These are phyloP conservation scores for Talaromyces atroroseus DNA, from an alignment of 2,329 filamentous ascomycete genomes.

Conservation along the genomic window DNA sequence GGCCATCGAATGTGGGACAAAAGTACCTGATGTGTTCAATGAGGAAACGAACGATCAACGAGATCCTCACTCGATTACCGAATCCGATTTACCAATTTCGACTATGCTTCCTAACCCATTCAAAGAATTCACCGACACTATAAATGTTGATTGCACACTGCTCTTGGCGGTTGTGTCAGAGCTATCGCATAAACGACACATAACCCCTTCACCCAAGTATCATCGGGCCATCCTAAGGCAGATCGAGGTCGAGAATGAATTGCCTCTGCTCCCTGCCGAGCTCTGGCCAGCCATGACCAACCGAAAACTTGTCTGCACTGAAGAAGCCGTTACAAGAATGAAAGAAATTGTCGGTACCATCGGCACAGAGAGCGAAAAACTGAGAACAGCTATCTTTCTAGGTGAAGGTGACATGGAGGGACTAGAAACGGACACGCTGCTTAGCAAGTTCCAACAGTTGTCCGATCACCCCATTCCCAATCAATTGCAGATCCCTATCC, in stretches of 20 bases:
- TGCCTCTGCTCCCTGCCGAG: conserved; percentile 55
- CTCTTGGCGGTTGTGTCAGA: conserved; percentile 69
- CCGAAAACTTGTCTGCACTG: conserved; percentile 59
- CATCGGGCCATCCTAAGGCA: conserved; percentile 59
- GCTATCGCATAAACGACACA: conserved; percentile 55
- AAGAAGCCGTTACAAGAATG: conserved; percentile 61
- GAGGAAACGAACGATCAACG: conserved; percentile 9
- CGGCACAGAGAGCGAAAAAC: conserved; percentile 56
- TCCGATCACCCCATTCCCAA: conserved; percentile 52
- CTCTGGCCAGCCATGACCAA: conserved; percentile 58
- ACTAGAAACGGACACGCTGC: conserved; percentile 27
- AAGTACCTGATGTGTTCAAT: conserved; percentile 13
- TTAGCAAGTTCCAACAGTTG: conserved; percentile 38
- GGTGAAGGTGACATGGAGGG: conserved; percentile 38
- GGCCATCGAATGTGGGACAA: conserved; percentile 32
- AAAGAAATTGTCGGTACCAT: conserved; percentile 61
- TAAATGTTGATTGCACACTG: conserved; percentile 55
- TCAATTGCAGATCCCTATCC: conserved; percentile 58
- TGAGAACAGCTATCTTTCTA: conserved; percentile 55
- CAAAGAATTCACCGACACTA: conserved; percentile 36
- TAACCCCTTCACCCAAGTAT: conserved; percentile 46
- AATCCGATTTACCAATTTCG: conserved; percentile 21
- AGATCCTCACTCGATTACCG: conserved; percentile 11
- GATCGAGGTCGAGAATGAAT: conserved; percentile 58
- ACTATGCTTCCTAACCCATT: conserved; percentile 37